Base-by-base conservation (phyloP, 148 eudicot species). In the Fagopyrum tataricum region DNA sequence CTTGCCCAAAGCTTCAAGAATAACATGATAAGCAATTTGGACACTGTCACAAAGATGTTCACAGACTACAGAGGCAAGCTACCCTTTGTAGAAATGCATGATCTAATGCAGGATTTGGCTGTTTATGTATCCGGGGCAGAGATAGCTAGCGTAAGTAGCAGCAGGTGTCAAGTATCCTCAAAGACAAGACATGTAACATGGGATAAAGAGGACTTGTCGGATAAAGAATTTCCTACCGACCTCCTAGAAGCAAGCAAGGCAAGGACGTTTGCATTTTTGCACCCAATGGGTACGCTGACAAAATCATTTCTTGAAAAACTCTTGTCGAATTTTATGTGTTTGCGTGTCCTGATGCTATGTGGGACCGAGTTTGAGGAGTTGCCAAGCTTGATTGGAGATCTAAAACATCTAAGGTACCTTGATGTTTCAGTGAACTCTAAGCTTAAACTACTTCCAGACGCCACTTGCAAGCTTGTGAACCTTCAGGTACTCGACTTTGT, bases 31-130 rank as follows among this genome's bases (percentile, higher is more conserved):
- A 26, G 62, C 62, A 21, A 56, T 21, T 31, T 56, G 62, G 62
- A 56, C 31, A 56, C 26, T 4, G 9, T 56, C 62, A 56, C 26
- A 56, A 56, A 56, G 62, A 10, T 21, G 26, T 62, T 62, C 67
- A 62, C 67, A 13, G 42, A 31, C 41, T 62, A 62, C 1, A 26
- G 67, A 62, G 78, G 46, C 81, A 84, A n/a, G 78, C 83, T 40
- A 61, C 39, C 20, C 52, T 76, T 78, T 66, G 79, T 78, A 18
- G 79, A 75, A 73, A 82, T 84, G 56, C 90, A 87, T 69, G 78
- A 79, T 66, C 83, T 84, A 21, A 74, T 84, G 42, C 86, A 78
- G 23, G 86, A 84, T 51, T 77, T 87, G 17, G 86, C 85, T n/a
- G 68, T 67, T n/a, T 81, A 81, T 13, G 78, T 87, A 44, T 64